These are phyloP conservation scores for Mycosphaerella sp. DNA, from an alignment of 2,329 filamentous ascomycete species.

Conservation along the genomic window DNA sequence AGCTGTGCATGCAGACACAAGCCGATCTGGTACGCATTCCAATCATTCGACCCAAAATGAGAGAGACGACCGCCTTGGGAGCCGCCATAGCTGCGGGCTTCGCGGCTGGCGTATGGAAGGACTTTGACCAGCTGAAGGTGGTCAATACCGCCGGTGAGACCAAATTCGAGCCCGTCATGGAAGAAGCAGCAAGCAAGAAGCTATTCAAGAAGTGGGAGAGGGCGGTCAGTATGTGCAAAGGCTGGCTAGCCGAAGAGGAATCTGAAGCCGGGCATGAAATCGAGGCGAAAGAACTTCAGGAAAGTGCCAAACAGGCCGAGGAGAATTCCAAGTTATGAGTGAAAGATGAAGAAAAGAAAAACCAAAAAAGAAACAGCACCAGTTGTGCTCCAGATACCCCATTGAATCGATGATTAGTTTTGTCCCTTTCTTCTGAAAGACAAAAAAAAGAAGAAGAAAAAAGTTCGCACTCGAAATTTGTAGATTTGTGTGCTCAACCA, in stretches of 20 bases:
- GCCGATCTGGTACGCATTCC: constrained; percentile 78
- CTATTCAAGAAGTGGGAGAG: constrained; percentile 69
- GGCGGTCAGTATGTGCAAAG: constrained; percentile 71
- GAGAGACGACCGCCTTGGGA: constrained; percentile 81
- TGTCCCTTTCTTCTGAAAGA: no score
- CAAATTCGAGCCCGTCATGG: constrained; percentile 62
- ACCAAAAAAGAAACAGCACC: no score
- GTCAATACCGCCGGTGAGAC: constrained; percentile 66
- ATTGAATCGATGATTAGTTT: no score
- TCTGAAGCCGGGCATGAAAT: constrained; percentile 13
- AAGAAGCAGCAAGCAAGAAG: constrained; percentile 46
- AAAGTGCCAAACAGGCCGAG: constrained; percentile 14
- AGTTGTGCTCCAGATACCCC: no score
- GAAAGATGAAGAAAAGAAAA: no score
- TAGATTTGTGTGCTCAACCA: no score
- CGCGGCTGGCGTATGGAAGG: constrained; percentile 70
- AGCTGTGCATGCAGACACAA: constrained; percentile 87
- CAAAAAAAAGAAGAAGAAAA: no score
- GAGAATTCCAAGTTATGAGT: constrained; percentile 17
- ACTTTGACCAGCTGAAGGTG: constrained; percentile 64
- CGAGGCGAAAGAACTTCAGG: constrained; percentile 11
- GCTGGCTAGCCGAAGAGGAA: constrained; percentile 48
- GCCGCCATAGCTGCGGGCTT: constrained; percentile 87
- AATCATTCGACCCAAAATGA: constrained; percentile 79
- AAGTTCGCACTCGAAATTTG: no score